Percentiles rank a stretch among this genome's conserved stretches.
These are phyloP conservation scores for Microsporum audouinii DNA, from an alignment of 2,329 filamentous ascomycete species.

Conservation along the genomic window DNA sequence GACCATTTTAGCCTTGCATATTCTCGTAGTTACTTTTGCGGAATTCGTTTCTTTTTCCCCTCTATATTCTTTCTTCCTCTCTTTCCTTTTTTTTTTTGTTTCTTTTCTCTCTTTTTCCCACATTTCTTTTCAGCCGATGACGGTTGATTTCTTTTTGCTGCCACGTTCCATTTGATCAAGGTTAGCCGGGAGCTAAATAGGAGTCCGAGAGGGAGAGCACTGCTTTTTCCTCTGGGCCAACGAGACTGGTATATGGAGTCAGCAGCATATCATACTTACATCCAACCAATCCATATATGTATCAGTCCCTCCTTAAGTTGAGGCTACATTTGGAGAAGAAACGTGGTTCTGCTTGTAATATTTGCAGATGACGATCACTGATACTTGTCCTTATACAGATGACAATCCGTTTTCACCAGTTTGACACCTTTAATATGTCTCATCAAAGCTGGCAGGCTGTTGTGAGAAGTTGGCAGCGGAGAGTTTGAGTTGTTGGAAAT, in stretches of 20 bases:
- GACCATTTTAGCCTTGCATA: slow-evolving; percentile 1
- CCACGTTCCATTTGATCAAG: slow-evolving; percentile 3
- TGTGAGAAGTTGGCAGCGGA: neutral
- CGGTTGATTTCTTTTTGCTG: neutral
- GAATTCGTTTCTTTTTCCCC: neutral
- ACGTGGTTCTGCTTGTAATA: neutral
- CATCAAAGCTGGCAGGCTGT: neutral
- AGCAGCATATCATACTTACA: neutral
- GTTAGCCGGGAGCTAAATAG: slow-evolving; percentile 4
- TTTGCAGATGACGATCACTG: neutral
- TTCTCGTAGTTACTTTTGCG: neutral
- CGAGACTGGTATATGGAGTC: neutral
- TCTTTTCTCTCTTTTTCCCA: no score
- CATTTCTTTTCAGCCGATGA: neutral
- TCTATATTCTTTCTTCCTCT: neutral
- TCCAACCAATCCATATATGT: neutral
- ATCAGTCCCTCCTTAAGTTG: neutral
- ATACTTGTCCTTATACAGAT: neutral
- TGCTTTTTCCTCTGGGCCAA: neutral
- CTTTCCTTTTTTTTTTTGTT: neutral
- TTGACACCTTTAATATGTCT: neutral
- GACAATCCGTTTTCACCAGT: neutral
- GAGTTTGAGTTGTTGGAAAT: neutral
- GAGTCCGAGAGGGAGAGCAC: neutral
- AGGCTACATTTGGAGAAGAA: neutral